Conservation (phyloP, 2,329 filamentous ascomycete species). For the Neobulgaria alba region DNA sequence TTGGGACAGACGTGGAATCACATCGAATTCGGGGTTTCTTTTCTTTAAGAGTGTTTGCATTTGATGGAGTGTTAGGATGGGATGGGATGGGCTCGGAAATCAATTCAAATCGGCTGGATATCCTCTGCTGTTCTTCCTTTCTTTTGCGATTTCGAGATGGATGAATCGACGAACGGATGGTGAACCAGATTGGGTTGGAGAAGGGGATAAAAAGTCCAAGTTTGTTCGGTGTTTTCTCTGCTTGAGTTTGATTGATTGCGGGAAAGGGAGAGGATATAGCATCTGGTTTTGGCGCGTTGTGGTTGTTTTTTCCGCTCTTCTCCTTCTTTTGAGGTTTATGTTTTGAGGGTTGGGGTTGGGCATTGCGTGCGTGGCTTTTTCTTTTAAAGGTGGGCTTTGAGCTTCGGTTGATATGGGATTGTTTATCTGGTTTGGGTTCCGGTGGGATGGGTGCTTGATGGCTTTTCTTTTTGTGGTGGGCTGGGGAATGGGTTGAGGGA, state of each 20-base stretch:
- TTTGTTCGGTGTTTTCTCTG: too few relatives aligned
- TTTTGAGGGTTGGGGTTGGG: not conserved
- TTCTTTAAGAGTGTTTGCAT: not conserved
- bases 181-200: too few relatives aligned
- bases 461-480: too few relatives aligned
- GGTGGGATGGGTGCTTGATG: not conserved
- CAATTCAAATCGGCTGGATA: not conserved
- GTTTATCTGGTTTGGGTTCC: not conserved
- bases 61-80: not conserved
- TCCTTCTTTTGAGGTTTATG: not conserved
- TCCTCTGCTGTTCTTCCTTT: not conserved
- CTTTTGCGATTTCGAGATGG: too few relatives aligned
- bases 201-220: too few relatives aligned
- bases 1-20: too few relatives aligned
- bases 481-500: not conserved
- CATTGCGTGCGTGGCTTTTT: not conserved
- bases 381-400: not conserved
- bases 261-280: not conserved
- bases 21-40: not conserved
- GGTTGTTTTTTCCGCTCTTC: not conserved
- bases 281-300: not conserved
- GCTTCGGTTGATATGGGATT: too few relatives aligned
- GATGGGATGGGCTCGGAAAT: not conserved
- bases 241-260: too few relatives aligned
- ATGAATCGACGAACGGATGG: too few relatives aligned